Conservation (phyloP, 352 stramenopile species). For the Globisporangium perplexum region DNA sequence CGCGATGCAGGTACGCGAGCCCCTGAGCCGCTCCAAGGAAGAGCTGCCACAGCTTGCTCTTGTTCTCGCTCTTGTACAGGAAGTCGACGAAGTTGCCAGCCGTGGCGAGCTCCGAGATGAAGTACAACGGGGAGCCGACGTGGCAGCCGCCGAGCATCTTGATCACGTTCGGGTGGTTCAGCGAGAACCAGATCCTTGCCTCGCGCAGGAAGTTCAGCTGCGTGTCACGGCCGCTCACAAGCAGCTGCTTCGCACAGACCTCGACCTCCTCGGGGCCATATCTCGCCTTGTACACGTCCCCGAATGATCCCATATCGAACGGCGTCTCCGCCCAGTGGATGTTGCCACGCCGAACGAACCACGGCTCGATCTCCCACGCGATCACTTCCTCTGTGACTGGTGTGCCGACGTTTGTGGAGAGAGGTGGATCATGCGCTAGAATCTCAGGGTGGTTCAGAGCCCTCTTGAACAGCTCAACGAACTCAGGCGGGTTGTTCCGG, state of each 20-base stretch:
- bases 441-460: conserved; percentile 7
- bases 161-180: conserved; percentile 23
- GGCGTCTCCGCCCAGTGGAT: conserved; percentile 6
- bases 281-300: conserved; percentile 11
- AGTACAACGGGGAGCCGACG: conserved; percentile 13
- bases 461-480: conserved; percentile 1
- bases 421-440: no score
- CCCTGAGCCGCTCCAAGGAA: conserved; percentile 39
- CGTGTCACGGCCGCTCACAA: not conserved
- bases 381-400: not conserved
- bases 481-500: conserved; percentile 2
- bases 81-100: conserved; percentile 33
- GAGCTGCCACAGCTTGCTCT: conserved; percentile 14
- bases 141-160: conserved; percentile 22
- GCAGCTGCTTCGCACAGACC: conserved; percentile 28
- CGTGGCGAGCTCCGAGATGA: conserved; percentile 30
- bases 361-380: not conserved
- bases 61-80: conserved; percentile 16
- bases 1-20: conserved; percentile 47
- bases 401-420: no score
- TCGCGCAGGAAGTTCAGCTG: conserved; percentile 16
- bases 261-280: conserved; percentile 10
- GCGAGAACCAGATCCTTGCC: conserved; percentile 16
- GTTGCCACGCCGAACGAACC: conserved; percentile 4
- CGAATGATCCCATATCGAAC: conserved; percentile 9